phyloP scores from a whole-genome alignment of 2,329 filamentous ascomycete genomes.

The Trichoderma semiorbis region DNA sequence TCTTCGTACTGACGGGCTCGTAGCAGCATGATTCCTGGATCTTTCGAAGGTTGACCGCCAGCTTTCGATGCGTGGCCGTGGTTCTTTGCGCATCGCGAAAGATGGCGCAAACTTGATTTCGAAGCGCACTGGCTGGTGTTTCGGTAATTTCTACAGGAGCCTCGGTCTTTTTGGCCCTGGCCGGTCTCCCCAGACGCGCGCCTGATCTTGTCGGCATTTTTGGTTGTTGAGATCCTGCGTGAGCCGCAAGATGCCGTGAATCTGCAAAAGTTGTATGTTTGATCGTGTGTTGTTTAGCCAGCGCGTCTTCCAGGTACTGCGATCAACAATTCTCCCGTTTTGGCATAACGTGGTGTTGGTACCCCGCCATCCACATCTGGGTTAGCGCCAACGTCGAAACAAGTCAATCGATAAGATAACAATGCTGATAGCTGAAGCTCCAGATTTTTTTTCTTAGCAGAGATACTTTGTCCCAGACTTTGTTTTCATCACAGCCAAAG shows the following conservation, averaged over 20 bases:
- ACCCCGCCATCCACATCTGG: conserved; percentile 15
- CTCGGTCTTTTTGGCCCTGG: conserved; percentile 42
- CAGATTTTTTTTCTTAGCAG: conserved; percentile 9
- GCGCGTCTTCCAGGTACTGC: conserved; percentile 1
- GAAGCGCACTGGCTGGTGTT: conserved; percentile 64
- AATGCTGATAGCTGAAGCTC: background rate
- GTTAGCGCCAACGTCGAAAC: background rate
- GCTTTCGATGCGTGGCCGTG: conserved; percentile 84
- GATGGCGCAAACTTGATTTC: conserved; percentile 67
- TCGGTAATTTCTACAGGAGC: conserved; percentile 75
- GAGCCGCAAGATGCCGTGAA: background rate
- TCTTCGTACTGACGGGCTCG: conserved; percentile 53
- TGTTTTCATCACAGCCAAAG: background rate
- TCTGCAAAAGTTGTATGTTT: background rate
- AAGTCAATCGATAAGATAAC: conserved; percentile 12
- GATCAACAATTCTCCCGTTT: conserved; percentile 21
- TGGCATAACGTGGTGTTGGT: conserved; percentile 13
- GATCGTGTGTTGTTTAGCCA: conserved; percentile 19
- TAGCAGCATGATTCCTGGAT: conserved; percentile 82
- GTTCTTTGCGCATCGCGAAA: conserved; percentile 84
- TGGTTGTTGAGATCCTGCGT: background rate
- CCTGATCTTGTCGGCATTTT: conserved; percentile 51
- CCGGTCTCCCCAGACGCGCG: conserved; percentile 45
- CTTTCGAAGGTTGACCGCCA: conserved; percentile 82
- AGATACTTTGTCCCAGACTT: background rate